Conservation (phyloP, 1,284 basidiomycete species). For the Tilletia indica region DNA sequence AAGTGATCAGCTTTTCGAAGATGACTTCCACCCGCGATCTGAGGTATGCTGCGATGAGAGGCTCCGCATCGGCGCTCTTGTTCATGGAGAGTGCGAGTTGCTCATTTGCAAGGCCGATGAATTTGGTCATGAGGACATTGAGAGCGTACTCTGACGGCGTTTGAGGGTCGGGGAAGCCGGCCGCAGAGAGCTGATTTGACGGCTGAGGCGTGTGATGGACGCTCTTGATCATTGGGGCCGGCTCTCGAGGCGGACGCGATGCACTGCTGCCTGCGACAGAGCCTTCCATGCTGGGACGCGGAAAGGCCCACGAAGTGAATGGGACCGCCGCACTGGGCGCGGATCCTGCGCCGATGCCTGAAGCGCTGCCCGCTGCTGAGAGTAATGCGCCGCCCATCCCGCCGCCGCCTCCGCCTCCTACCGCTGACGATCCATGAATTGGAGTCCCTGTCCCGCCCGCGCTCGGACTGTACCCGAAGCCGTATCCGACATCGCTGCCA, state of each 20-base stretch:
- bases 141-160: slow-evolving; percentile 18
- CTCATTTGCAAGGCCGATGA: slow-evolving; percentile 14
- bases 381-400: too few species aligned
- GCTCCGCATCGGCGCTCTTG: slow-evolving; percentile 13
- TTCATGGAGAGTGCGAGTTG: slow-evolving; percentile 6
- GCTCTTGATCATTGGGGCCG: neutral
- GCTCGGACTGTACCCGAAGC: too few species aligned
- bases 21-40: neutral
- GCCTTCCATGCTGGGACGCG: slow-evolving; percentile 4
- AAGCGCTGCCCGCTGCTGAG: too few species aligned
- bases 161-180: slow-evolving; percentile 12
- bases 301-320: too few species aligned
- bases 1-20: slow-evolving; percentile 2
- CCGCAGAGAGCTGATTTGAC: neutral
- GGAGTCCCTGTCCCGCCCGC: too few species aligned
- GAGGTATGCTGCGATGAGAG: slow-evolving; percentile 14
- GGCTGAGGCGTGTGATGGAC: neutral
- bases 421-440: too few species aligned
- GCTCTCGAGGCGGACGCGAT: neutral
- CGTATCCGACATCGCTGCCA: too few species aligned
- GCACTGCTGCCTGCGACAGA: neutral
- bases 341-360: too few species aligned
- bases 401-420: too few species aligned
- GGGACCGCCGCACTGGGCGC: too few species aligned
- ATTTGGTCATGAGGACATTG: slow-evolving; percentile 17